Conservation (phyloP, 2,329 filamentous ascomycete species). For the Calonectria leucothoes region DNA sequence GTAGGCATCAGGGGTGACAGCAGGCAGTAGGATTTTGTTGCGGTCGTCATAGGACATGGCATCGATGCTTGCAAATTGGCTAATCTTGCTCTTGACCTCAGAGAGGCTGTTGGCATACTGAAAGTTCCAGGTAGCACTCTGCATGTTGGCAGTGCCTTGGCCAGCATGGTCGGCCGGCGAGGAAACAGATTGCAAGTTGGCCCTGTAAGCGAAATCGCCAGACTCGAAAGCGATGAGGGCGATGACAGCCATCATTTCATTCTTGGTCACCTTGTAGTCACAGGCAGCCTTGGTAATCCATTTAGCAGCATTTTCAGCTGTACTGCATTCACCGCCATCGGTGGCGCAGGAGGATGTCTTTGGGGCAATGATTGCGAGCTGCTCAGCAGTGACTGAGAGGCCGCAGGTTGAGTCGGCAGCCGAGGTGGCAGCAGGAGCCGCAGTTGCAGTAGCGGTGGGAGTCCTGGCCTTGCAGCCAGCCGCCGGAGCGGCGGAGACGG, state of each 20-base stretch:
- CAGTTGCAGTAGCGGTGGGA: not conserved
- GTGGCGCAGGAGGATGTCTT: not conserved
- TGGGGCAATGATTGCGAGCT: not conserved
- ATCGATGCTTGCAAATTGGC: slow-evolving; percentile 41
- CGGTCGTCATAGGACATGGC: slow-evolving; percentile 46
- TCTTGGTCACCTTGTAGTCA: not conserved
- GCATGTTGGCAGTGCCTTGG: slow-evolving; percentile 76
- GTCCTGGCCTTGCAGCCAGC: not conserved
- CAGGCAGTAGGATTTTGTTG: slow-evolving; percentile 52
- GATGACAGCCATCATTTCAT: slow-evolving; percentile 63
- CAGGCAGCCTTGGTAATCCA: slow-evolving; percentile 54
- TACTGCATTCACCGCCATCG: slow-evolving; percentile 70
- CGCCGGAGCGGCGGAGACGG: slow-evolving; percentile 29
- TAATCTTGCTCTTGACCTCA: slow-evolving; percentile 49
- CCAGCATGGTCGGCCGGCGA: slow-evolving; percentile 63
- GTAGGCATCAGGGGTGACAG: slow-evolving; percentile 60
- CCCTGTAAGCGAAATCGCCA: slow-evolving; percentile 76
- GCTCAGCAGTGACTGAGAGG: not conserved
- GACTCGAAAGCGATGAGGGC: slow-evolving; percentile 80
- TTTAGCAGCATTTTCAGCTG: slow-evolving; percentile 70
- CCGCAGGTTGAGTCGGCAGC: not conserved
- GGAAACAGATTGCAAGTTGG: slow-evolving; percentile 60
- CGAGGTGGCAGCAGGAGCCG: not conserved
- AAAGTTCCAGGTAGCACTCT: slow-evolving; percentile 57
- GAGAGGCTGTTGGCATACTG: slow-evolving; percentile 59